A percentile compares a stretch with the other conserved stretches of the same genome.
Conservation (phyloP, 1,139 yeast species). For the Debaryomycetaceae sp. region DNA sequence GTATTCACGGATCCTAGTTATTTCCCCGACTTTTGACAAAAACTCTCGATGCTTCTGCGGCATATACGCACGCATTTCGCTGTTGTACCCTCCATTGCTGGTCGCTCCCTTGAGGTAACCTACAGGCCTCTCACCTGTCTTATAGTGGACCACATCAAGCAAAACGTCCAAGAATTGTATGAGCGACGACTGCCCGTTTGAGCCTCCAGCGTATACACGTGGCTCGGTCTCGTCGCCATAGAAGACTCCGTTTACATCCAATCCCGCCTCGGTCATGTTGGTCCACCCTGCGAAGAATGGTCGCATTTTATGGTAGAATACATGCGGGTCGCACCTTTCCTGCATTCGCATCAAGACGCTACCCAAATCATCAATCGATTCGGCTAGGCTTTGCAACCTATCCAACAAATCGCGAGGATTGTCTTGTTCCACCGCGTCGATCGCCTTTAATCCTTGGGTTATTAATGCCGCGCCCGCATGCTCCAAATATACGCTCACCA, state of each 20-base stretch:
- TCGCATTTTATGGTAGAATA: slow-evolving; percentile 74
- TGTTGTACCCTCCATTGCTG: slow-evolving; percentile 41
- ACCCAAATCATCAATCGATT: slow-evolving; percentile 66
- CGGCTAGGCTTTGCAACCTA: slow-evolving; percentile 57
- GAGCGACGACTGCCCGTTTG: slow-evolving; percentile 85
- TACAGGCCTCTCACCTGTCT: slow-evolving; percentile 55
- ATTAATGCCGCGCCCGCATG: slow-evolving; percentile 64
- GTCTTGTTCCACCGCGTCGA: slow-evolving; percentile 25
- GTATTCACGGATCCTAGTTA: slow-evolving; percentile 52
- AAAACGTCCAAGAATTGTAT: slow-evolving; percentile 79
- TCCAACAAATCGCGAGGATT: slow-evolving; percentile 27
- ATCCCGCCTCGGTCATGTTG: slow-evolving; percentile 80
- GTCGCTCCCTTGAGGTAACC: slow-evolving; percentile 12
- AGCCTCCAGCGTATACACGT: slow-evolving; percentile 73
- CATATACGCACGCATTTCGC: slow-evolving; percentile 83
- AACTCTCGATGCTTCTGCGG: slow-evolving; percentile 77
- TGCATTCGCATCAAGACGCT: slow-evolving; percentile 71
- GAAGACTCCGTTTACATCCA: slow-evolving; percentile 60
- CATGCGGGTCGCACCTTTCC: slow-evolving; percentile 91
- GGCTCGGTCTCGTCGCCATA: slow-evolving; percentile 60
- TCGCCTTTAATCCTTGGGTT: slow-evolving; percentile 49
- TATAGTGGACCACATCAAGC: slow-evolving; percentile 64
- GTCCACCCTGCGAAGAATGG: slow-evolving; percentile 94
- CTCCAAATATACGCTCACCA: slow-evolving; percentile 82
- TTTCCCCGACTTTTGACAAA: slow-evolving; percentile 44